phyloP scores from a whole-genome alignment of 2,329 filamentous ascomycete species.

The Venturia nashicola region DNA sequence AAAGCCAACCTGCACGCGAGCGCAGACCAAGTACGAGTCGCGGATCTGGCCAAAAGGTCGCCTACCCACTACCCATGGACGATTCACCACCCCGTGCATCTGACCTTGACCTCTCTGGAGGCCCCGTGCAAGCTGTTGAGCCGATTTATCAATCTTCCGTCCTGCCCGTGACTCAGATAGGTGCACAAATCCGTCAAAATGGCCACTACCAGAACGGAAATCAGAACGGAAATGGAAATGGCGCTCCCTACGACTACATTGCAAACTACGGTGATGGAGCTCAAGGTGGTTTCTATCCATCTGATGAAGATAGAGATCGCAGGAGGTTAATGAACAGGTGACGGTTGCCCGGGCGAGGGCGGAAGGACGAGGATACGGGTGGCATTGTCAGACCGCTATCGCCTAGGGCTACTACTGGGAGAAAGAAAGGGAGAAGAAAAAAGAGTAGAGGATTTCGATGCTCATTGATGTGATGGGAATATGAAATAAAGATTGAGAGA shows the following conservation, averaged over 20 bases:
- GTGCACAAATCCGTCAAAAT: neutral
- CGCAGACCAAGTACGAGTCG: neutral
- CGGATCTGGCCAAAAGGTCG: neutral
- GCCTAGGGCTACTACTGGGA: slow-evolving; percentile 5
- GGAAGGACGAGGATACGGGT: slow-evolving; percentile 1
- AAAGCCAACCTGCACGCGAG: neutral
- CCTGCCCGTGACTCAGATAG: neutral
- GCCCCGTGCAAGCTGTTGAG: neutral
- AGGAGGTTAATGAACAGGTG: neutral
- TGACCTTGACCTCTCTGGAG: neutral
- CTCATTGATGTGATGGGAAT: slow-evolving; percentile 6
- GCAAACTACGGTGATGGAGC: neutral
- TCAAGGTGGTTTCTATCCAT: neutral
- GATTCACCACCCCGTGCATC: slow-evolving; percentile 2
- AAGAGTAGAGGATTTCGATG: neutral
- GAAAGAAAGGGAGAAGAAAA: neutral
- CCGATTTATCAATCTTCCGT: neutral
- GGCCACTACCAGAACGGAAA: neutral
- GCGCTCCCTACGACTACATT: neutral
- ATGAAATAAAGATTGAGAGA: neutral
- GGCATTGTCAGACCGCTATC: slow-evolving; percentile 6
- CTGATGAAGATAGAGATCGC: neutral
- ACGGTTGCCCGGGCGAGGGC: slow-evolving; percentile 5
- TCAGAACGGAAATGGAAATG: neutral
- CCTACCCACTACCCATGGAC: slow-evolving; percentile 3